phyloP scores from a whole-genome alignment of 2,329 filamentous ascomycete species.

The Phoma sp. region DNA sequence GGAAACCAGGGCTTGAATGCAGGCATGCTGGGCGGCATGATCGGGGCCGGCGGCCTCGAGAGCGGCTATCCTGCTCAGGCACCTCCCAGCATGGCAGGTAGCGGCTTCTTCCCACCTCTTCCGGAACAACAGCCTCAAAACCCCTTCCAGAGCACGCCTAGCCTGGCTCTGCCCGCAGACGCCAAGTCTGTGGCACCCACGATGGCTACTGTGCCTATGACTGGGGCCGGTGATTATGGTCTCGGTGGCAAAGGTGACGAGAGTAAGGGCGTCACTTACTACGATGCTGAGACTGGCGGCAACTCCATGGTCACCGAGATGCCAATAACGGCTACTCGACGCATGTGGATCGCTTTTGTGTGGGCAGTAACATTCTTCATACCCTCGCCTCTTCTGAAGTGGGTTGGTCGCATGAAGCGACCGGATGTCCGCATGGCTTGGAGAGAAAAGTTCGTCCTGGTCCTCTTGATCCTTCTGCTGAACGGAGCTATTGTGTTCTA shows the following conservation, averaged over 20 bases:
- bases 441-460: slow-evolving; percentile 90
- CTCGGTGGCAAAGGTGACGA: slow-evolving; percentile 86
- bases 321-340: slow-evolving; percentile 67
- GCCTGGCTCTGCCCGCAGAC: slow-evolving; percentile 52
- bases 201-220: slow-evolving; percentile 62
- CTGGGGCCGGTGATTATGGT: slow-evolving; percentile 79
- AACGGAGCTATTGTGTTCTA: slow-evolving; percentile 89
- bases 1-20: slow-evolving; percentile 45
- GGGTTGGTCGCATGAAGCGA: slow-evolving; percentile 91
- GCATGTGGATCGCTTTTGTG: slow-evolving; percentile 79
- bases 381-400: slow-evolving; percentile 81
- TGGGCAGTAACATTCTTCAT: slow-evolving; percentile 95
- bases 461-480: slow-evolving; percentile 78
- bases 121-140: slow-evolving; percentile 69
- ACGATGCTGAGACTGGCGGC: slow-evolving; percentile 81
- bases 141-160: slow-evolving; percentile 63
- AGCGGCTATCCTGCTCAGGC: slow-evolving; percentile 72
- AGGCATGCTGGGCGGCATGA: slow-evolving; percentile 57
- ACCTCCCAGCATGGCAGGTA: slow-evolving; percentile 54
- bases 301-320: slow-evolving; percentile 78
- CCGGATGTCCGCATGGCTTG: slow-evolving; percentile 97
- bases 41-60: slow-evolving; percentile 68
- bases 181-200: slow-evolving; percentile 62
- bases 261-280: slow-evolving; percentile 57
- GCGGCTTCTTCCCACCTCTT: slow-evolving; percentile 71